Conservation (phyloP, 495 filamentous ascomycete species). For the Amniculicola lignicola region DNA sequence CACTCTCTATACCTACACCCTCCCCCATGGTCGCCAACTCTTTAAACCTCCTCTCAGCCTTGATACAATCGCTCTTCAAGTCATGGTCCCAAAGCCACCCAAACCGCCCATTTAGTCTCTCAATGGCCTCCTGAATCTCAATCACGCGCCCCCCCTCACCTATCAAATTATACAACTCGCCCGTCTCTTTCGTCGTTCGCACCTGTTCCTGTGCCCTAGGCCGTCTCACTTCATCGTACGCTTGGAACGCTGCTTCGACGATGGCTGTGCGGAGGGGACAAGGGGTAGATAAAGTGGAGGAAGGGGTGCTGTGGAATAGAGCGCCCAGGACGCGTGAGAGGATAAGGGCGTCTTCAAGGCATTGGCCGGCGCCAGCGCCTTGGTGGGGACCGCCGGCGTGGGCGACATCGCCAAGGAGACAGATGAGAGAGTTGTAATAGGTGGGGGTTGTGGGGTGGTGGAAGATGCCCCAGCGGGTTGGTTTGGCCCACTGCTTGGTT, state of each 20-base stretch:
- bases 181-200: slow-evolving; percentile 24
- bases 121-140: slow-evolving; percentile 28
- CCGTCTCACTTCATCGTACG: slow-evolving; percentile 25
- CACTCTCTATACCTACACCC: neutral
- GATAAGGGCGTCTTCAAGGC: slow-evolving; percentile 77
- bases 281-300: neutral
- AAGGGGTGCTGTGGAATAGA: neutral
- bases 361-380: slow-evolving; percentile 27
- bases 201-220: slow-evolving; percentile 34
- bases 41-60: slow-evolving; percentile 17
- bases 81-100: slow-evolving; percentile 32
- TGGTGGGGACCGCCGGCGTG: slow-evolving; percentile 25
- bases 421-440: slow-evolving; percentile 24
- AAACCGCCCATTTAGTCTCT: slow-evolving; percentile 24
- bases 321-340: slow-evolving; percentile 64
- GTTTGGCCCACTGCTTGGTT: slow-evolving; percentile 24
- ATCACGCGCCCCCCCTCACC: too few species aligned
- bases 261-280: neutral
- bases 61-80: slow-evolving; percentile 26
- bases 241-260: slow-evolving; percentile 27
- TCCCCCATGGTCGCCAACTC: neutral
- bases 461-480: slow-evolving; percentile 24
- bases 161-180: slow-evolving; percentile 29
- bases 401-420: slow-evolving; percentile 28
- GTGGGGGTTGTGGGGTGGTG: slow-evolving; percentile 20